A percentile compares a stretch with the other conserved stretches of the same genome.
Evolutionary conservation across 2,329 filamentous ascomycete genomes (phyloP).

Genomic region (Zalaria obscura): DNA sequence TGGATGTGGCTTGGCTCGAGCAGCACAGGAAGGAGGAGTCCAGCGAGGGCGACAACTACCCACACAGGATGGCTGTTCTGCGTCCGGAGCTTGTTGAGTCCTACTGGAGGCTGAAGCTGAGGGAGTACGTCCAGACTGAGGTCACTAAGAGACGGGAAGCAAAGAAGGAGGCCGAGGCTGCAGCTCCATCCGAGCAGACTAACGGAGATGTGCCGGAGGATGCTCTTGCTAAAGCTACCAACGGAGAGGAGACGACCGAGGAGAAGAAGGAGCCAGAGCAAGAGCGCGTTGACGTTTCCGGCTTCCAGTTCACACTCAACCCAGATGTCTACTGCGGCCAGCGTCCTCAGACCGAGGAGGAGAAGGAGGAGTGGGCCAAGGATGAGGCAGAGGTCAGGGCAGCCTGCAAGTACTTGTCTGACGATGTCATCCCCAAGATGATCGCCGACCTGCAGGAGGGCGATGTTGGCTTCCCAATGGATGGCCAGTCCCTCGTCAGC

Average conservation of each 20-base stretch:
- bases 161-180: slow-evolving; percentile 17
- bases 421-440: slow-evolving; percentile 69
- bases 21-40: slow-evolving; percentile 39
- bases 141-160: slow-evolving; percentile 45
- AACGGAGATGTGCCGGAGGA: slow-evolving; percentile 15
- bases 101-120: slow-evolving; percentile 72
- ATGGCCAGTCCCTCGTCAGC: slow-evolving; percentile 78
- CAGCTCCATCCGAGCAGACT: slow-evolving; percentile 16
- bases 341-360: slow-evolving; percentile 73
- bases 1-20: slow-evolving; percentile 86
- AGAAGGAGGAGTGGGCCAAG: slow-evolving; percentile 67
- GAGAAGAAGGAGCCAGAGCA: slow-evolving; percentile 26
- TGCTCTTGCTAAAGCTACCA: slow-evolving; percentile 5
- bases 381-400: slow-evolving; percentile 83
- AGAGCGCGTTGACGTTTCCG: slow-evolving; percentile 69
- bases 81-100: slow-evolving; percentile 80
- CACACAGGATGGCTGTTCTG: slow-evolving; percentile 91
- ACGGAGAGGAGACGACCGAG: slow-evolving; percentile 13
- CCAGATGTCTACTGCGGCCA: slow-evolving; percentile 94
- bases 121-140: slow-evolving; percentile 74
- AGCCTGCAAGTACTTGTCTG: slow-evolving; percentile 64
- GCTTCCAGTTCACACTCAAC: slow-evolving; percentile 81
- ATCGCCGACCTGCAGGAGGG: slow-evolving; percentile 79
- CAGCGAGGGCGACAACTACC: slow-evolving; percentile 49
- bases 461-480: slow-evolving; percentile 96